These are phyloP conservation scores for Xylaria sp. DNA, from an alignment of 2,329 filamentous ascomycete genomes.

Conservation along the genomic window DNA sequence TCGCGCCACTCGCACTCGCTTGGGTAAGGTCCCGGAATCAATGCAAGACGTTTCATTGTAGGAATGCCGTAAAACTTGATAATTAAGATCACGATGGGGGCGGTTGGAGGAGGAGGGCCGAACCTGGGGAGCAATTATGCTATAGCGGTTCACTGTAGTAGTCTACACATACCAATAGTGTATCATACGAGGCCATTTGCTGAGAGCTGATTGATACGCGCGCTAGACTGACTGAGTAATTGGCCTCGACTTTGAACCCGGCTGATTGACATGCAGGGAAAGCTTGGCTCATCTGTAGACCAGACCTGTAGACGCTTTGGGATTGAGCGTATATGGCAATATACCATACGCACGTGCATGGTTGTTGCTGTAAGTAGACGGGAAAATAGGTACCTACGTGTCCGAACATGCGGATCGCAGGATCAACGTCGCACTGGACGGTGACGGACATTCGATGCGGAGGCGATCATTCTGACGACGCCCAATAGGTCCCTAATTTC, in stretches of 20 bases:
- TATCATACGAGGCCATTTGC: slow-evolving; percentile 28
- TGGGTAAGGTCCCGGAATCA: slow-evolving; percentile 5
- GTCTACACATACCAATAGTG: too few species aligned
- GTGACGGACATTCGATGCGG: neutral
- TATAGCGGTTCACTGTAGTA: too few species aligned
- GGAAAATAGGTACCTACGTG: neutral
- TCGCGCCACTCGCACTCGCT: slow-evolving; percentile 32
- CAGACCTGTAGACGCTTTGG: neutral
- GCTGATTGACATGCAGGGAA: slow-evolving; percentile 1
- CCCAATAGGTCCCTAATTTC: slow-evolving; percentile 13
- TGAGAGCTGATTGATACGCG: slow-evolving; percentile 9
- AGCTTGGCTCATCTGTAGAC: slow-evolving; percentile 20
- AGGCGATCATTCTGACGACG: slow-evolving; percentile 8
- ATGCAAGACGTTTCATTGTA: slow-evolving; percentile 6
- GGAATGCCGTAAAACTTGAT: slow-evolving; percentile 5
- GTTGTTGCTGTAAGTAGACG: neutral
- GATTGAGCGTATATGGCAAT: neutral
- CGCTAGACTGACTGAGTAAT: too few species aligned
- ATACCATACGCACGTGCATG: slow-evolving; percentile 21
- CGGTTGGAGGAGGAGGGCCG: neutral
- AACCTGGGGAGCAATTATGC: too few species aligned
- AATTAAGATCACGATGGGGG: slow-evolving; percentile 7
- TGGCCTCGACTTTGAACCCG: neutral
- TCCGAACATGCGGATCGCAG: slow-evolving; percentile 10
- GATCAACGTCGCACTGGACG: neutral